phyloP scores from a whole-genome alignment of 768 basidiomycete genomes.

The Goffeauzyma gilvescens region DNA sequence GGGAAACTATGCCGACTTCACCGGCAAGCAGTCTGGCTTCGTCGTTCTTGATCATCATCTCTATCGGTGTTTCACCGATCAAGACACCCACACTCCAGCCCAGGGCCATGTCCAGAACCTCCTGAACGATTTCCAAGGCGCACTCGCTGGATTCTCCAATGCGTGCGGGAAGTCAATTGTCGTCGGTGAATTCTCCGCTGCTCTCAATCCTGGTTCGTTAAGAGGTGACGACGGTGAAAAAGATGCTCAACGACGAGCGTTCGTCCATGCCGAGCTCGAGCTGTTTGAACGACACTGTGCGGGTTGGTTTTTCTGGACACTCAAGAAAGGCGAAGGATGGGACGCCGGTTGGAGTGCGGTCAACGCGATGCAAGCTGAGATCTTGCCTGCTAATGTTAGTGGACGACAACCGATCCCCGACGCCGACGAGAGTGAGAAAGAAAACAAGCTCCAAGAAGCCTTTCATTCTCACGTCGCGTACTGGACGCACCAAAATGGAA shows the following conservation, averaged over 20 bases:
- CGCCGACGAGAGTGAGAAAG: conserved; percentile 25
- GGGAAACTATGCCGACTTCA: conserved; percentile 44
- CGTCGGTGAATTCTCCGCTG: conserved; percentile 64
- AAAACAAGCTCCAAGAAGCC: conserved; percentile 29
- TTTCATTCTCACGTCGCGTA: conserved; percentile 34
- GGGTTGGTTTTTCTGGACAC: conserved; percentile 74
- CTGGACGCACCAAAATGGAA: conserved; percentile 37
- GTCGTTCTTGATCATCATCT: conserved; percentile 62
- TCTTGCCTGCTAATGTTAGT: conserved; percentile 44
- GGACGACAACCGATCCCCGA: conserved; percentile 18
- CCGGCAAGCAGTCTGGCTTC: conserved; percentile 40
- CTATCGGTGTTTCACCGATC: conserved; percentile 56
- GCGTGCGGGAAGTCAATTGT: conserved; percentile 40
- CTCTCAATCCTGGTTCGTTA: conserved; percentile 48
- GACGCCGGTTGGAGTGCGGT: conserved; percentile 59
- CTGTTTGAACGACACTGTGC: conserved; percentile 47
- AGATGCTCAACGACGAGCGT: conserved; percentile 37
- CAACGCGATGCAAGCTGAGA: conserved; percentile 45
- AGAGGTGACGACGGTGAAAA: conserved; percentile 34
- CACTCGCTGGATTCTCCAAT: conserved; percentile 34
- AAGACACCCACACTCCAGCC: conserved; percentile 42
- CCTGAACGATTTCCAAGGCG: conserved; percentile 32
- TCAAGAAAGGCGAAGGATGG: conserved; percentile 46
- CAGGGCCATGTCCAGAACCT: conserved; percentile 41
- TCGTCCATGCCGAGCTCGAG: conserved; percentile 46